Evolutionary conservation across 768 basidiomycete species (phyloP).

Genomic region (Lactarius hengduanensis): DNA sequence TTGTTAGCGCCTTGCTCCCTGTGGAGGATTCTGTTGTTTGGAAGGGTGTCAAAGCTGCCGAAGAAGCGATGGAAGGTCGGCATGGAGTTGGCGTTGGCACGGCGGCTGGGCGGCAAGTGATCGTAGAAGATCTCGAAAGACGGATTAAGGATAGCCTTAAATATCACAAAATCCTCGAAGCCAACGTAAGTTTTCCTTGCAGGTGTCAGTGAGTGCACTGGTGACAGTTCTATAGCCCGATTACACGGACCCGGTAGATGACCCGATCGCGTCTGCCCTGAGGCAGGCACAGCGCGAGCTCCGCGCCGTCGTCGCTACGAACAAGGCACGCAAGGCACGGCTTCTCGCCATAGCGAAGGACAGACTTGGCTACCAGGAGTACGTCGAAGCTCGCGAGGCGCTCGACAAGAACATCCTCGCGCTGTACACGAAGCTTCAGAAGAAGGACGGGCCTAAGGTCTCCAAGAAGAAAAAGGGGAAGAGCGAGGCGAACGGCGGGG

Average conservation of each 20-base stretch:
- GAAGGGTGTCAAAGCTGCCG: slow-evolving; percentile 80
- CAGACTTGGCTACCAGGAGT: slow-evolving; percentile 89
- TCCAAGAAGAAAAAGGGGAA: slow-evolving; percentile 67
- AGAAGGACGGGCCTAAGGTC: slow-evolving; percentile 73
- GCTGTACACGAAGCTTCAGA: slow-evolving; percentile 76
- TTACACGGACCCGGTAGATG: slow-evolving; percentile 79
- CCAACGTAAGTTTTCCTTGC: slow-evolving; percentile 53
- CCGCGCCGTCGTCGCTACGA: slow-evolving; percentile 69
- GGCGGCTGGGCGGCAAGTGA: slow-evolving; percentile 74
- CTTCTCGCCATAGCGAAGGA: slow-evolving; percentile 77
- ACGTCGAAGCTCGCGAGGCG: slow-evolving; percentile 76
- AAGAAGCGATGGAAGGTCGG: slow-evolving; percentile 81
- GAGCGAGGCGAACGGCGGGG: slow-evolving; percentile 34
- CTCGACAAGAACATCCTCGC: slow-evolving; percentile 82
- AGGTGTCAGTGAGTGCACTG: slow-evolving; percentile 23
- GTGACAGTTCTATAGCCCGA: slow-evolving; percentile 51
- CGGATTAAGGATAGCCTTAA: slow-evolving; percentile 74
- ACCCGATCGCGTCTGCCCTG: slow-evolving; percentile 88
- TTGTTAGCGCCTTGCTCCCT: slow-evolving; percentile 72
- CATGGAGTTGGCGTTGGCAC: slow-evolving; percentile 73
- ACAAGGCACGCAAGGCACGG: slow-evolving; percentile 78
- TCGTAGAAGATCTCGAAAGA: slow-evolving; percentile 76
- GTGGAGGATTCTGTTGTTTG: slow-evolving; percentile 59
- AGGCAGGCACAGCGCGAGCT: slow-evolving; percentile 86
- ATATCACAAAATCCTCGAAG: slow-evolving; percentile 67